phyloP scores from a whole-genome alignment of 2,329 filamentous ascomycete species.

The Aspergillus floridensis region DNA sequence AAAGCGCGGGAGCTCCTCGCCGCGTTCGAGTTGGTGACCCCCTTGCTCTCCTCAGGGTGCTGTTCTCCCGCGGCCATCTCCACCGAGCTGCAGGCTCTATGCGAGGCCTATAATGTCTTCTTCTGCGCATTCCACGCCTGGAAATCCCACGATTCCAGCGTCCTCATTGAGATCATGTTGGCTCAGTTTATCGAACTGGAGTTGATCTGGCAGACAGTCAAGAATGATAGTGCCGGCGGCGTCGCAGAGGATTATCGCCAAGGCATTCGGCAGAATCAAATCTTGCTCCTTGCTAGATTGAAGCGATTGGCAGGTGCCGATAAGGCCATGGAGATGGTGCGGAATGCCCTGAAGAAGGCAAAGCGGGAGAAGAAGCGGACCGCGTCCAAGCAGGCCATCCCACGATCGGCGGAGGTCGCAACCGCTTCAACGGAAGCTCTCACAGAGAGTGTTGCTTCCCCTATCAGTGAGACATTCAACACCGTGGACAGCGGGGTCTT shows the following conservation, averaged over 20 bases:
- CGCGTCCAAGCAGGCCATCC: slow-evolving; percentile 56
- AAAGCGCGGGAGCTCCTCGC: slow-evolving; percentile 60
- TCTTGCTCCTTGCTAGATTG: slow-evolving; percentile 60
- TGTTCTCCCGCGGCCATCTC: slow-evolving; percentile 42
- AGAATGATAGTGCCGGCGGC: slow-evolving; percentile 59
- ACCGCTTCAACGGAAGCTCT: slow-evolving; percentile 33
- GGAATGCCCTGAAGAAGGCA: slow-evolving; percentile 59
- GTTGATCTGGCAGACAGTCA: slow-evolving; percentile 66
- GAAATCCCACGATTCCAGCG: slow-evolving; percentile 62
- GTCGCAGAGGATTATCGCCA: slow-evolving; percentile 63
- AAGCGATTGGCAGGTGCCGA: slow-evolving; percentile 63
- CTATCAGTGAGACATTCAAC: slow-evolving; percentile 42
- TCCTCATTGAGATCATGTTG: slow-evolving; percentile 64
- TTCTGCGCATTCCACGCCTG: slow-evolving; percentile 63
- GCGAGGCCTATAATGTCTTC: slow-evolving; percentile 58
- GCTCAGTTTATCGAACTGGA: slow-evolving; percentile 65
- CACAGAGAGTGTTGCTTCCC: slow-evolving; percentile 39
- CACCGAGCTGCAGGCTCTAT: slow-evolving; percentile 49
- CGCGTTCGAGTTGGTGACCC: slow-evolving; percentile 54
- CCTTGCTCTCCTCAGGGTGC: slow-evolving; percentile 48
- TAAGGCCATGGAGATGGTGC: slow-evolving; percentile 58
- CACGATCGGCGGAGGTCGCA: slow-evolving; percentile 50
- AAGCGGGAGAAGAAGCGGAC: slow-evolving; percentile 53
- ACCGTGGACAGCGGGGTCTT: slow-evolving; percentile 34
- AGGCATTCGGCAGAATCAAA: slow-evolving; percentile 65